Percentiles rank a stretch among this genome's conserved stretches.
phyloP scores from a whole-genome alignment of 208 protist species.

The Trypanosoma mega region DNA sequence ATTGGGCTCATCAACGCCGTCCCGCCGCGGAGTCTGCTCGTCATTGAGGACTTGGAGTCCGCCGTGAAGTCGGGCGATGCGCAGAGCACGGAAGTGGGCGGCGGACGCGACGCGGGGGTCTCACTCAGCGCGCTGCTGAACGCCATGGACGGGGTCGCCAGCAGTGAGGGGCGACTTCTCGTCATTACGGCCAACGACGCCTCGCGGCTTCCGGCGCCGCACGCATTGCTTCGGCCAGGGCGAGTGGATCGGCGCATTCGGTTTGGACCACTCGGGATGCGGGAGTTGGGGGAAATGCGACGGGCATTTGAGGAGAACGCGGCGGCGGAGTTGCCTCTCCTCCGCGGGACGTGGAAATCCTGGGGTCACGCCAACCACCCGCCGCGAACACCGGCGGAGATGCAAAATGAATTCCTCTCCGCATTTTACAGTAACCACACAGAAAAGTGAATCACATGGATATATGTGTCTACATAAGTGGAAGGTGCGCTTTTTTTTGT shows the following conservation, averaged over 20 bases:
- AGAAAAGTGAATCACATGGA: neutral
- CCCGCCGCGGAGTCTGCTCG: constrained; percentile 79
- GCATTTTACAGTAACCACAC: constrained; percentile 19
- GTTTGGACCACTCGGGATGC: constrained; percentile 45
- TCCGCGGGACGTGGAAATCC: no score
- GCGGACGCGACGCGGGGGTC: constrained; percentile 39
- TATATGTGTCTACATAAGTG: neutral
- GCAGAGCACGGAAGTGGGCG: constrained; percentile 25
- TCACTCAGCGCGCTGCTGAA: constrained; percentile 95
- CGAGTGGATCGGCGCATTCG: constrained; percentile 83
- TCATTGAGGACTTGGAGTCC: constrained; percentile 96
- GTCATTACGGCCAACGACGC: constrained; percentile 95
- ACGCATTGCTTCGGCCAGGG: constrained; percentile 92
- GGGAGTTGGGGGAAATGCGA: constrained; percentile 49
- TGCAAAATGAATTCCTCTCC: constrained; percentile 28
- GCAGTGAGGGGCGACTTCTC: constrained; percentile 91
- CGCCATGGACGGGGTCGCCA: constrained; percentile 93
- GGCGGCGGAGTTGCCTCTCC: no score
- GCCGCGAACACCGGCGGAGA: constrained; percentile 21
- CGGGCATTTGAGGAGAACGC: constrained; percentile 20
- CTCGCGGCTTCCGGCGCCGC: constrained; percentile 77
- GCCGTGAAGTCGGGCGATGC: constrained; percentile 47
- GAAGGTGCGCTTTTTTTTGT: neutral
- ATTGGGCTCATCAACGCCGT: constrained; percentile 75
- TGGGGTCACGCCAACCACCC: no score